phyloP scores from a whole-genome alignment of 1,284 basidiomycete species.

The Flammula alnicola region DNA sequence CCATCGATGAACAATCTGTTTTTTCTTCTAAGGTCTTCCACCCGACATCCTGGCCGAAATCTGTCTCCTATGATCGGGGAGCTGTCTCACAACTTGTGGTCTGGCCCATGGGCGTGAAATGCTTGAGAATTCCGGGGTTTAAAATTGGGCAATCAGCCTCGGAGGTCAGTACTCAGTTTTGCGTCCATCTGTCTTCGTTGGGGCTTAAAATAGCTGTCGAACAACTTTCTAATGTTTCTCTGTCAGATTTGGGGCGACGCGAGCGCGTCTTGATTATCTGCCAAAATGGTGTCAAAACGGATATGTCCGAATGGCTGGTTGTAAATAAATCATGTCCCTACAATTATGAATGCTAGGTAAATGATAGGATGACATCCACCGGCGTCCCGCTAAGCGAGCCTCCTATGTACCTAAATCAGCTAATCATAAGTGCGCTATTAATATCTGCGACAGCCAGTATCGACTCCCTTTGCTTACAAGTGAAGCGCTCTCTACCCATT shows the following conservation, averaged over 20 bases:
- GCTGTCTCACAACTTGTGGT: background rate
- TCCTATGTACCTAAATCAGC: too few species aligned
- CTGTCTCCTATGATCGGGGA: too few species aligned
- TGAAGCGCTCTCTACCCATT: too few species aligned
- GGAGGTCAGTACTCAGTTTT: constrained; percentile 1
- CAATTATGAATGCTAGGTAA: too few species aligned
- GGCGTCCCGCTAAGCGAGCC: too few species aligned
- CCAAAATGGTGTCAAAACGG: background rate
- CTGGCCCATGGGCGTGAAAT: background rate
- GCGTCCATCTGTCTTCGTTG: background rate
- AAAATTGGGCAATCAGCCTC: constrained; percentile 5
- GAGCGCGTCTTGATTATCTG: constrained; percentile 2
- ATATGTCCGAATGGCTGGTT: background rate
- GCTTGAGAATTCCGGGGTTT: background rate
- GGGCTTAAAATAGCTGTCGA: background rate
- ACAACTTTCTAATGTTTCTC: background rate
- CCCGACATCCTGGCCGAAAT: too few species aligned
- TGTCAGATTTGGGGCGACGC: background rate
- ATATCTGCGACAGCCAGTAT: background rate
- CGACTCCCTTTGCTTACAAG: background rate
- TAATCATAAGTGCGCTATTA: constrained; percentile 1
- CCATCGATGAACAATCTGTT: too few species aligned
- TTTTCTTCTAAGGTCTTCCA: too few species aligned
- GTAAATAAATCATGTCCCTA: background rate
- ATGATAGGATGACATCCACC: too few species aligned